phyloP scores from a whole-genome alignment of 129 eudicot genomes.

The Mikania micrantha region DNA sequence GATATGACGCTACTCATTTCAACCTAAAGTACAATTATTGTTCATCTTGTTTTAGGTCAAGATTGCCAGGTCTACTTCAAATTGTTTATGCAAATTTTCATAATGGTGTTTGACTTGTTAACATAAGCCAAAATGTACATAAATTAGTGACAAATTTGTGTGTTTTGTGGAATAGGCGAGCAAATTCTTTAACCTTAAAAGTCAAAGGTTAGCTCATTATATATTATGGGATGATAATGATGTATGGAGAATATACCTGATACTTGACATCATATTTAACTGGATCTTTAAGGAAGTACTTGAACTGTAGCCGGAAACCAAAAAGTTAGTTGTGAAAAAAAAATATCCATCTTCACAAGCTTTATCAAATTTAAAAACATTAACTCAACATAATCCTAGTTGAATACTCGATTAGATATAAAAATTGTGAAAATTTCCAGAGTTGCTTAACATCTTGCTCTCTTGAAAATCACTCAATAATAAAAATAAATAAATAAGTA shows the following conservation, averaged over 20 bases:
- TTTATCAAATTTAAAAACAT: background rate
- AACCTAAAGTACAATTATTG: too few relatives aligned
- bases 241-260: constrained; percentile 51
- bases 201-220: constrained; percentile 6
- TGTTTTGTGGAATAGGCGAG: background rate
- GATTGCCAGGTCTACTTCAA: too few relatives aligned
- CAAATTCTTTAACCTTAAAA: background rate
- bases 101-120: constrained; percentile 7
- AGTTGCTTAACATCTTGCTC: background rate
- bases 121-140: background rate
- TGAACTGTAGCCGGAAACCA: constrained; percentile 47
- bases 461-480: background rate
- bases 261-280: constrained; percentile 93
- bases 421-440: background rate
- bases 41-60: too few relatives aligned
- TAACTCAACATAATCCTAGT: background rate
- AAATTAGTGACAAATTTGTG: background rate
- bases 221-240: constrained; percentile 1
- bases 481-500: background rate
- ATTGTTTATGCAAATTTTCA: background rate
- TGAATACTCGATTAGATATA: background rate
- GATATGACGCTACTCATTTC: too few relatives aligned
- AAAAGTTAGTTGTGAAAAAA: background rate
- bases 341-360: constrained; percentile 3
- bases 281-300: constrained; percentile 95